Percentiles rank a stretch among this genome's conserved stretches.
Conservation (phyloP, 805 yeast genomes). For the Starmerella floris region DNA sequence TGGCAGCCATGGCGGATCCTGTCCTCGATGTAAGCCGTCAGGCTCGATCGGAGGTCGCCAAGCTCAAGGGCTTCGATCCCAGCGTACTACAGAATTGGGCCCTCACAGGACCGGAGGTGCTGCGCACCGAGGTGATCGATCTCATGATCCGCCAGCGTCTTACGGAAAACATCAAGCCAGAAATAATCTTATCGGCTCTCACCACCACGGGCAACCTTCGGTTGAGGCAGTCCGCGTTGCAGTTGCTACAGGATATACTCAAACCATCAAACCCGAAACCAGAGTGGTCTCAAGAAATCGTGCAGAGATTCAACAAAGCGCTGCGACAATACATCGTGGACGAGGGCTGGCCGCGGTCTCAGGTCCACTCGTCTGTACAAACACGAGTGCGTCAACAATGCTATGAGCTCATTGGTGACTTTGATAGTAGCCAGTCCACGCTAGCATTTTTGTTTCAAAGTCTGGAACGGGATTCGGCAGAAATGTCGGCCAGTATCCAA, state of each 20-base stretch:
- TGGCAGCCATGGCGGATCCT: conserved; percentile 53
- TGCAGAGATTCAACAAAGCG: conserved; percentile 5
- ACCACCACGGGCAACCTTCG: conserved; percentile 25
- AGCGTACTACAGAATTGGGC: conserved; percentile 36
- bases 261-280: not conserved
- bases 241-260: conserved; percentile 3
- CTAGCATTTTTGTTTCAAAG: conserved; percentile 60
- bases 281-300: not conserved
- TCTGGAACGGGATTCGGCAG: conserved; percentile 47
- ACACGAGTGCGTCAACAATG: conserved; percentile 29
- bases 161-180: conserved; percentile 45
- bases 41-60: conserved; percentile 35
- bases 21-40: conserved; percentile 41
- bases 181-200: conserved; percentile 22
- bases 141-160: conserved; percentile 30
- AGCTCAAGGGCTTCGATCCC: conserved; percentile 36
- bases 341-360: conserved; percentile 27
- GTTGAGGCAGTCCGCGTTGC: conserved; percentile 47
- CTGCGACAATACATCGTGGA: conserved; percentile 20
- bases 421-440: conserved; percentile 38
- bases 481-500: conserved; percentile 54
- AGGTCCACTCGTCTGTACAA: conserved; percentile 3
- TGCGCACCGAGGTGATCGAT: conserved; percentile 30
- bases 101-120: conserved; percentile 36
- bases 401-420: conserved; percentile 66